Evolutionary conservation across 1,139 yeast genomes (phyloP).

Genomic region (Yamadazyma buinensis): DNA sequence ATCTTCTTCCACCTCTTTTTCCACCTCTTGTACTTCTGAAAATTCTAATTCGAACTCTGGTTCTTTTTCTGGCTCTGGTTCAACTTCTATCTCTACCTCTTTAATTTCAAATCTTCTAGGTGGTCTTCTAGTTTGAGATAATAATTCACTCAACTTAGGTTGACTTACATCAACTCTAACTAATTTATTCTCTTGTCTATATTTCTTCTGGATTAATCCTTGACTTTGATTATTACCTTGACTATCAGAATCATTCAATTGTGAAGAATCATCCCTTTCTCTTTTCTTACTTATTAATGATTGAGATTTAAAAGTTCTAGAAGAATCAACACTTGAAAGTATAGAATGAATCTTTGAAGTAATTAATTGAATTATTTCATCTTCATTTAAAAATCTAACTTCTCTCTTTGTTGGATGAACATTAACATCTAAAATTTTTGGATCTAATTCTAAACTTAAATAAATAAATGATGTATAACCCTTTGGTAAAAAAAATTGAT

Average conservation of each 20-base stretch:
- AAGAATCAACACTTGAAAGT: constrained; percentile 59
- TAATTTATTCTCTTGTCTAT: constrained; percentile 57
- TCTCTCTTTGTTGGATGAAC: constrained; percentile 96
- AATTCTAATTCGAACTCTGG: neutral
- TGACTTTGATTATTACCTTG: neutral
- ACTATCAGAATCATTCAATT: constrained; percentile 10
- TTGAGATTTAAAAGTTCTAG: constrained; percentile 70
- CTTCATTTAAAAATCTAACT: constrained; percentile 82
- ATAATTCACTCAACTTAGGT: constrained; percentile 15
- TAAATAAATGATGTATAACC: constrained; percentile 80
- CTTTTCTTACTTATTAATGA: constrained; percentile 28
- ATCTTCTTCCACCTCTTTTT: constrained; percentile 1
- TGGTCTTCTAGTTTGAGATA: constrained; percentile 1
- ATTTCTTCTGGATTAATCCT: constrained; percentile 20
- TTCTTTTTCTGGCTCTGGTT: neutral
- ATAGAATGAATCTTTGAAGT: constrained; percentile 46
- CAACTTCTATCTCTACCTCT: neutral
- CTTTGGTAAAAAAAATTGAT: constrained; percentile 68
- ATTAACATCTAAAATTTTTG: constrained; percentile 81
- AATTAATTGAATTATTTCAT: constrained; percentile 70
- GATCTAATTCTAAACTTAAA: constrained; percentile 59
- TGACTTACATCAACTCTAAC: constrained; percentile 67
- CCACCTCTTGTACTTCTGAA: constrained; percentile 3
- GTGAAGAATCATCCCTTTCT: constrained; percentile 10
- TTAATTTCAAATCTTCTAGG: neutral